Evolutionary conservation across 2,329 filamentous ascomycete genomes (phyloP), one percentile per base, ranked within the genome.

Genomic region (Leptographium radiaticola): DNA sequence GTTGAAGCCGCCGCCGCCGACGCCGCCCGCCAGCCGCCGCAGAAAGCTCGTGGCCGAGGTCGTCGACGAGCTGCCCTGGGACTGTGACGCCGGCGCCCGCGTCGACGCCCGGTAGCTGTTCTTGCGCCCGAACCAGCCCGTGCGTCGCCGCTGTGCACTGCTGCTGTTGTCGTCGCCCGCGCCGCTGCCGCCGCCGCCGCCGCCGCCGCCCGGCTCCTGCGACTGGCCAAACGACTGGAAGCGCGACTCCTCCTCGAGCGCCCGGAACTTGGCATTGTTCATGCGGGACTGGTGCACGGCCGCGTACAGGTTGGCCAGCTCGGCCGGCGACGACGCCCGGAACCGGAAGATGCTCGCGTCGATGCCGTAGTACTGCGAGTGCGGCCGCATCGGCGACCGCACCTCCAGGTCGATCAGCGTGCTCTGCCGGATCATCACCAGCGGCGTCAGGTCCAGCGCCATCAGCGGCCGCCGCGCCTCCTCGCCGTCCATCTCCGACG

Each of bases 381-480:
- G 75, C 25, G 75, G 67, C 45, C 86, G 86, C 31, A 90, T 86
- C 1, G 88, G 88, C 8, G 91, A 96, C 50, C 89, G 86, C 59
- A 98, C 88, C 59, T 94, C 93, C 53, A 98, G 87, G 66, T 98
- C 93, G 36, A 98, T 80, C 4, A 87, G 87, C 25, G 89, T 98
- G 62, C 90, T 93, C 63, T 91, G 86, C 58, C 91, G 82, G 57
- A 97, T 83, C 60, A 90, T 86, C 9, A 97, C 91, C 40, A 95
- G 74, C 0, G 93, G 93, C 0, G 91, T 97, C 44, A 98, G 80
- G 63, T 95, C 89, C 38, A 96, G 79, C 7, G 85, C 86, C 45
- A 84, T 71, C 20, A 83, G 66, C 5, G 79, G 79, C 39, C 71
- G 68, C 15, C 63, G 58, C 13, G 65, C 56, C 53, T 68, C 61